Evolutionary conservation across 2,329 filamentous ascomycete genomes (phyloP).

Genomic region (Pyrenophora seminiperda): DNA sequence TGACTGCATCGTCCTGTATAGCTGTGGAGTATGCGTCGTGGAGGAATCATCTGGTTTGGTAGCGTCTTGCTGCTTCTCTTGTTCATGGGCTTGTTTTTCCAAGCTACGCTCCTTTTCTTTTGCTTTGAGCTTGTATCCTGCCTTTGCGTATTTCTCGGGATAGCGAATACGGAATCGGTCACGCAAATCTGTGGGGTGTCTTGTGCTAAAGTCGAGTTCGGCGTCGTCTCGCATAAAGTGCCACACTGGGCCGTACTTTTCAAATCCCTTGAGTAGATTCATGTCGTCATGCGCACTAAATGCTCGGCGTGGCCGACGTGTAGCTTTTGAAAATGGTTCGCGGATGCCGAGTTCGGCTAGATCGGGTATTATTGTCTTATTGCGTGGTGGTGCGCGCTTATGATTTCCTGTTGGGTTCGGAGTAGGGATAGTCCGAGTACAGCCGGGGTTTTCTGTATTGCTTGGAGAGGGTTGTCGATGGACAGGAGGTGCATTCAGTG

Average conservation of each 20-base stretch:
- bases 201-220: constrained; percentile 56
- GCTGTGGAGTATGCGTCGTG: neutral
- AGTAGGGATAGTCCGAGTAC: neutral
- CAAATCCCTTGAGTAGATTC: constrained; percentile 63
- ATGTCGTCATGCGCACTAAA: constrained; percentile 64
- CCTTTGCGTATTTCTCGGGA: constrained; percentile 60
- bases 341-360: constrained; percentile 55
- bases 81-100: neutral
- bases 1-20: neutral
- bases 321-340: constrained; percentile 56
- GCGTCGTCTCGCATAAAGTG: constrained; percentile 62
- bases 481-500: neutral
- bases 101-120: constrained; percentile 31
- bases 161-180: constrained; percentile 66
- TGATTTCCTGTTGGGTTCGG: constrained; percentile 1
- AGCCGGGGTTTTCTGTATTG: neutral
- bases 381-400: constrained; percentile 21
- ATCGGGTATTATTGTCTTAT: constrained; percentile 34
- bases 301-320: constrained; percentile 59
- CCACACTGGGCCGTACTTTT: constrained; percentile 65
- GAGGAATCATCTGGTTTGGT: no score
- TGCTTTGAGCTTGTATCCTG: constrained; percentile 51
- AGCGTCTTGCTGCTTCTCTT: neutral
- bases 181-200: constrained; percentile 62
- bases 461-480: neutral